Evolutionary conservation across 139 green algal species (phyloP), one percentile per base, ranked within the genome.

Genomic region (Chlamydomonas sp.): DNA sequence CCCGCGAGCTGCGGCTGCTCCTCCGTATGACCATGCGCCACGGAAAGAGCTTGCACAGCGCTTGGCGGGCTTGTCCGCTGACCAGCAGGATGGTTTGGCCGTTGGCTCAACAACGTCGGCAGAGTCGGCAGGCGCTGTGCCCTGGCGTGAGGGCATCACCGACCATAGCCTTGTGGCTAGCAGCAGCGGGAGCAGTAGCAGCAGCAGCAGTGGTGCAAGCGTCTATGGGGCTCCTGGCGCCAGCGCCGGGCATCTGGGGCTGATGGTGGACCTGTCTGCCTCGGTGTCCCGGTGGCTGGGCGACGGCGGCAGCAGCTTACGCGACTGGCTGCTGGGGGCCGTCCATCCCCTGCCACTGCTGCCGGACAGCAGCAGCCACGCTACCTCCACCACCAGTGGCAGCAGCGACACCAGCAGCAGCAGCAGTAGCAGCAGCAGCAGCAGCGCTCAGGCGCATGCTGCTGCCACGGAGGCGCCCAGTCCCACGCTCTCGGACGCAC

Each of bases 141-240:
- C 73, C 6, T 87, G 83, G 83, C 83, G 83, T 1, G 73, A 81
- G 18, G 83, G 83, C 31, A 16, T 80, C 72, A 87, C 83, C 5
- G 83, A 87, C 49, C 62, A 75, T 0, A 5, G 2, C 6, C 49
- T 87, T 0, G 49, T 75, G 3, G 72, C 83, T 0, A 87, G 83
- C 83, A 87, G 62, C n/a, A 87, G 83, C 73, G 9, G 4, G 2
- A 31, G 7, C 63, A 4, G 15, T 18, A 49, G 79, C 63, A 15
- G 31, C 62, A 20, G 78, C 78, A n/a, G 18, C 62, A 72, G 2
- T 15, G 1, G 5, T 62, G 6, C 76, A 64, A 63, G 10, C 3
- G 74, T 8, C 12, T 60, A 60, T 57, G 6, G 4, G 10, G 60
- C 59, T 20, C 57, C 49, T 18, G 10, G 12, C 17, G 8, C 20